Evolutionary conservation across 1,284 basidiomycete species (phyloP), one percentile per base, ranked within the genome.

Genomic region (Pholiota adiposa): DNA sequence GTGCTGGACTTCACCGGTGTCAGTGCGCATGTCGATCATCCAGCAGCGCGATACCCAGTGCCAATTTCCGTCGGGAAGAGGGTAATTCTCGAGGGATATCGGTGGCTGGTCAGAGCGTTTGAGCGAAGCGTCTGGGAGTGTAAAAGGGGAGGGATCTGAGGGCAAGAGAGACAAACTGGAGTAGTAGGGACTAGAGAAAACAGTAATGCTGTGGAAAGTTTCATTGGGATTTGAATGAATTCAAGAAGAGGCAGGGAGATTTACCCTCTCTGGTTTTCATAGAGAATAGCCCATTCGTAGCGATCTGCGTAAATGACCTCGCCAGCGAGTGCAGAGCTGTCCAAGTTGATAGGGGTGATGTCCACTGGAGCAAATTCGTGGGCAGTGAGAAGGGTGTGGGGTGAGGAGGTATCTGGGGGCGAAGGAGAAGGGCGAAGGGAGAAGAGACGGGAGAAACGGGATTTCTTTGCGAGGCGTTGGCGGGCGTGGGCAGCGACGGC

Each of bases 11-110:
- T 87, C 82, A 51, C 89, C 89, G 18, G 76, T 74, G 63, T 89
- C 85, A 19, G 85, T 82, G 40, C 88, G 87, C 91, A 93, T 93
- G 75, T 93, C 92, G 59, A 93, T 85, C 89, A 93, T 90, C 91
- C 91, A 93, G 6, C 82, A 74, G 34, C 82, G 81, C 36, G 89
- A 91, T 2, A 92, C 85, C 91, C 91, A 93, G 46, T 75, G 80
- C 92, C 92, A 93, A 11, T 81, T 84, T 23, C 89, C 90, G 65
- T 92, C 89, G 0, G 91, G 92, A 23, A 93, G 81, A n/a, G 89
- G 88, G 65, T 89, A 93, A 52, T 83, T 82, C 3, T 74, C 71
- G 5, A 91, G 79, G 8, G 86, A 81, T 51, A 88, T 77, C 3
- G 81, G 79, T 1, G 85, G 82, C 64, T 85, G 80, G 54, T 76